Evolutionary conservation across 139 green algal genomes (phyloP).

Genomic region (Chlamydomonas sphaeroides): DNA sequence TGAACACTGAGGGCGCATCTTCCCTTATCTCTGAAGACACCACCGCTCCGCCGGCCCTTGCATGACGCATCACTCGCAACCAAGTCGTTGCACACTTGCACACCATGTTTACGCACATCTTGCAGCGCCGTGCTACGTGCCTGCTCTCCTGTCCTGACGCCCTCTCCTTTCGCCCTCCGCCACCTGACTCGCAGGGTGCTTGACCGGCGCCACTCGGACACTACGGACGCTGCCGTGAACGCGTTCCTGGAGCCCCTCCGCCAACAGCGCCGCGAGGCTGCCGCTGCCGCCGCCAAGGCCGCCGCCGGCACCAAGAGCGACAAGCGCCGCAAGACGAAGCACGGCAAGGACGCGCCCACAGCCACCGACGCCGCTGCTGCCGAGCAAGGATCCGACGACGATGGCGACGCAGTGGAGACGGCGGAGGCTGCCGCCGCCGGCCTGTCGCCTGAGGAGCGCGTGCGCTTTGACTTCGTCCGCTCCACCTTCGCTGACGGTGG

Average conservation of each 20-base stretch:
- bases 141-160: too few relatives aligned
- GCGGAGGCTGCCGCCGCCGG: background rate
- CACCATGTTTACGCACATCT: too few relatives aligned
- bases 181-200: constrained; percentile 54
- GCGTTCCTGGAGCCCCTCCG: constrained; percentile 39
- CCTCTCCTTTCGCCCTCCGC: too few relatives aligned
- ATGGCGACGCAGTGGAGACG: background rate
- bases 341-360: background rate
- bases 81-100: too few relatives aligned
- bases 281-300: background rate
- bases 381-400: background rate
- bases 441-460: constrained; percentile 39
- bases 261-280: background rate
- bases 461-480: constrained; percentile 55
- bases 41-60: too few relatives aligned
- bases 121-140: too few relatives aligned
- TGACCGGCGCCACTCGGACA: constrained; percentile 59
- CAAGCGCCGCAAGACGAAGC: background rate
- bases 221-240: constrained; percentile 63
- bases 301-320: background rate
- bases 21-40: constrained; percentile 48
- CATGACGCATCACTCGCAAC: too few relatives aligned
- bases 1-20: constrained; percentile 32
- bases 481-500: constrained; percentile 36
- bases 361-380: background rate